A percentile compares a stretch with the other conserved stretches of the same genome.
These are phyloP conservation scores for Talaromyces wortmannii DNA, from an alignment of 495 filamentous ascomycete genomes.

Conservation along the genomic window DNA sequence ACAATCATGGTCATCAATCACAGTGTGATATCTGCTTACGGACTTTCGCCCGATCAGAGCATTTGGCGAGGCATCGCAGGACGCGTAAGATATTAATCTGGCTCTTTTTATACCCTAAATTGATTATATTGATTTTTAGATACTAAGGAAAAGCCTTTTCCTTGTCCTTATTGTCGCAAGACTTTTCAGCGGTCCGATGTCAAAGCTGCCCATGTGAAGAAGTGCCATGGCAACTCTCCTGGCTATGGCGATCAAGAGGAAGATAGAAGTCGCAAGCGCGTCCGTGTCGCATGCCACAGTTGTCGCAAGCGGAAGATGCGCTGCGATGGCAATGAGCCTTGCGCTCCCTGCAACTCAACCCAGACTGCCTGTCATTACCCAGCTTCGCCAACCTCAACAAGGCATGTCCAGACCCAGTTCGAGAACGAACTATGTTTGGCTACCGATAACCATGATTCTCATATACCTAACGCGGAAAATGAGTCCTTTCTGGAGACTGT, in stretches of 20 bases:
- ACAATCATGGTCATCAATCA: neutral
- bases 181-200: neutral
- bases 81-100: neutral
- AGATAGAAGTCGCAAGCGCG: neutral
- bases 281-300: neutral
- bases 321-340: neutral
- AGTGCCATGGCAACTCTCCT: neutral
- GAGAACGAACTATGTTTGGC: neutral
- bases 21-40: neutral
- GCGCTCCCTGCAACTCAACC: neutral
- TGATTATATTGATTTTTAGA: neutral
- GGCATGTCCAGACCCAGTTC: neutral
- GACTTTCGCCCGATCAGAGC: neutral
- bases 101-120: neutral
- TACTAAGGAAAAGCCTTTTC: neutral
- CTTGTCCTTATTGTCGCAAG: neutral
- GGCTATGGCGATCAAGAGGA: neutral
- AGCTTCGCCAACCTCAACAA: neutral
- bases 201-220: neutral
- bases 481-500: neutral
- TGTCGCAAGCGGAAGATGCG: neutral
- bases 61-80: neutral
- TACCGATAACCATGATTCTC: neutral
- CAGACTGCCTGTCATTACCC: neutral
- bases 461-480: neutral